Evolutionary conservation across 2,329 filamentous ascomycete species (phyloP).

Genomic region (Neofusicoccum sp.): DNA sequence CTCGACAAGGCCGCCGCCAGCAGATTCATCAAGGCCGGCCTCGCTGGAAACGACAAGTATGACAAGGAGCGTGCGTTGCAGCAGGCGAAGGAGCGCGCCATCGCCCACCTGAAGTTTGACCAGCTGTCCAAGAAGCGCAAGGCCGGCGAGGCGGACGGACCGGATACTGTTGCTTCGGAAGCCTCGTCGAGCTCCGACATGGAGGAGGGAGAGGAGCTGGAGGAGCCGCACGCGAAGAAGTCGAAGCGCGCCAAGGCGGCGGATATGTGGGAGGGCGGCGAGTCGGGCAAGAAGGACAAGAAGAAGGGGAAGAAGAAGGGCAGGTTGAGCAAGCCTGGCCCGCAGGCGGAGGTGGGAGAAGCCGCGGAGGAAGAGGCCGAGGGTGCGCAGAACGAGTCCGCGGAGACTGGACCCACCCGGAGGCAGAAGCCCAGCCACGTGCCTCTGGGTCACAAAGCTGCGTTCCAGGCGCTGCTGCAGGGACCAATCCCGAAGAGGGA

Average conservation of each 20-base stretch:
- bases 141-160: slow-evolving; percentile 28
- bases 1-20: slow-evolving; percentile 77
- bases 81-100: slow-evolving; percentile 38
- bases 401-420: neutral
- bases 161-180: slow-evolving; percentile 17
- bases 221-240: slow-evolving; percentile 20
- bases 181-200: neutral
- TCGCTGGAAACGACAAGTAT: slow-evolving; percentile 58
- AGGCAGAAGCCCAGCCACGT: slow-evolving; percentile 20
- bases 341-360: neutral
- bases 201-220: slow-evolving; percentile 22
- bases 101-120: slow-evolving; percentile 40
- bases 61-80: slow-evolving; percentile 44
- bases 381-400: neutral
- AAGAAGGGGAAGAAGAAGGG: slow-evolving; percentile 6
- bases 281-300: neutral
- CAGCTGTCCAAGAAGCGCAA: slow-evolving; percentile 37
- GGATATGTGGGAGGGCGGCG: slow-evolving; percentile 19
- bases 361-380: neutral
- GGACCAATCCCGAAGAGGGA: slow-evolving; percentile 21
- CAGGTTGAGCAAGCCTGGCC: neutral
- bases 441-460: slow-evolving; percentile 21
- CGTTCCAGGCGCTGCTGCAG: slow-evolving; percentile 22
- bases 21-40: slow-evolving; percentile 78
- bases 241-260: slow-evolving; percentile 21